Conservation (phyloP, 2,329 filamentous ascomycete species). For the Xylariaceae sp. region DNA sequence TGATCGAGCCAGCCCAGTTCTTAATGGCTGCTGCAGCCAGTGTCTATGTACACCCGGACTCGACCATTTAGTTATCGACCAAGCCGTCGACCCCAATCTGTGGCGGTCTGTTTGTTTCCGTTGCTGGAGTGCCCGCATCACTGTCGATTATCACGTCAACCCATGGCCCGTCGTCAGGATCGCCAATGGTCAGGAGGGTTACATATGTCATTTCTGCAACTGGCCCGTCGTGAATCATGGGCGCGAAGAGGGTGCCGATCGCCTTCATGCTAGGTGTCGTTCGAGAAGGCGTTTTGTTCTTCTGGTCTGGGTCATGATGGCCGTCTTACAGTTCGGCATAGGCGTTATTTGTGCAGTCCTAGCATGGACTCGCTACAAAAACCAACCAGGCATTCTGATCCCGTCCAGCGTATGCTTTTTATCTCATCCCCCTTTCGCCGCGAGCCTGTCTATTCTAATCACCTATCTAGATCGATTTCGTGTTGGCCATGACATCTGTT, state of each 20-base stretch:
- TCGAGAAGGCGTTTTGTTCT: slow-evolving; percentile 26
- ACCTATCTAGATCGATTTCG: slow-evolving; percentile 28
- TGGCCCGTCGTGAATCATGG: slow-evolving; percentile 28
- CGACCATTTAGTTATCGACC: slow-evolving; percentile 27
- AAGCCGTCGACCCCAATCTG: slow-evolving; percentile 13
- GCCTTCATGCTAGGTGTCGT: slow-evolving; percentile 27
- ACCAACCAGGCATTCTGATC: slow-evolving; percentile 23
- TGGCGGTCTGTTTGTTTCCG: slow-evolving; percentile 32
- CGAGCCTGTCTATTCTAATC: slow-evolving; percentile 11
- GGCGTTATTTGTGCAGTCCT: slow-evolving; percentile 29
- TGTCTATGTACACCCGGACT: slow-evolving; percentile 28
- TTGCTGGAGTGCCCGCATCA: slow-evolving; percentile 28
- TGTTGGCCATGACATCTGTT: slow-evolving; percentile 27
- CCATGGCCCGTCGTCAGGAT: slow-evolving; percentile 29
- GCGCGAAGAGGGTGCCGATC: slow-evolving; percentile 21
- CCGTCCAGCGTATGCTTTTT: slow-evolving; percentile 26
- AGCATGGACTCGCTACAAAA: slow-evolving; percentile 29
- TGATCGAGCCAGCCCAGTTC: slow-evolving; percentile 15
- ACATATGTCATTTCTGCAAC: slow-evolving; percentile 32
- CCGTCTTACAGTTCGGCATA: slow-evolving; percentile 30
- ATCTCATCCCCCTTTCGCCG: neutral
- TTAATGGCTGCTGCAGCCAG: slow-evolving; percentile 27
- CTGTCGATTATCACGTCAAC: slow-evolving; percentile 26
- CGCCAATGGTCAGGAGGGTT: slow-evolving; percentile 28
- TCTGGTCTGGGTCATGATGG: slow-evolving; percentile 29